Evolutionary conservation across 164 flowering plant genomes (phyloP).

Genomic region (Magnolia changhungtana): DNA sequence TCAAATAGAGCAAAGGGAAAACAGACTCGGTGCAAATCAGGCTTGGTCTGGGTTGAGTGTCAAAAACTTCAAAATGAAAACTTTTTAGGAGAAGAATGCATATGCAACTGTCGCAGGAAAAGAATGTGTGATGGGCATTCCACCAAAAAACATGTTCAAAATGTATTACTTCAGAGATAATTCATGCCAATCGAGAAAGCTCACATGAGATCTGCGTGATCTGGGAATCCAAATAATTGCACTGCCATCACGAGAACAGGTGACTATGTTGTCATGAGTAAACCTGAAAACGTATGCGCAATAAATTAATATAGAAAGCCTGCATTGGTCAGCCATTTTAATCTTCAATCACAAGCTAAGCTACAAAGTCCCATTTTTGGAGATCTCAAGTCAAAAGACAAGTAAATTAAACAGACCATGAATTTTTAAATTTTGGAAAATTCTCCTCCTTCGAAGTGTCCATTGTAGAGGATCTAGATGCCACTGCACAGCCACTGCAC

Average conservation of each 20-base stretch:
- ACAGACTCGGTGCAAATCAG: neutral
- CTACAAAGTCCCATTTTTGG: neutral
- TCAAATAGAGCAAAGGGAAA: neutral
- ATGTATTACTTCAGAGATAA: neutral
- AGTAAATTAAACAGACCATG: conserved; percentile 52
- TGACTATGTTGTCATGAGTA: conserved; percentile 86
- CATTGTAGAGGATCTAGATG: conserved; percentile 47
- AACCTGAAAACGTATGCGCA: conserved; percentile 46
- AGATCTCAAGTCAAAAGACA: neutral
- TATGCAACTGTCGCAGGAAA: neutral
- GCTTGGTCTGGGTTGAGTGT: neutral
- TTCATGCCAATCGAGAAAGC: conserved; percentile 17
- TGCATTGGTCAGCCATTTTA: neutral
- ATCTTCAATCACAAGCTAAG: conserved; percentile 3
- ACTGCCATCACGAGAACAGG: conserved; percentile 99
- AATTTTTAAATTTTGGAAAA: conserved; percentile 66
- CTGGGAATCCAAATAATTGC: conserved; percentile 94
- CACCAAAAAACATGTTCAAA: neutral
- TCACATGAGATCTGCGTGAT: conserved; percentile 84
- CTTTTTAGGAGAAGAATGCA: neutral
- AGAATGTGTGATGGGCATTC: neutral
- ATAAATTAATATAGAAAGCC: neutral
- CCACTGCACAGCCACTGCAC: conserved; percentile 85
- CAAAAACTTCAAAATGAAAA: neutral
- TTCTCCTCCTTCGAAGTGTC: conserved; percentile 66